Evolutionary conservation across 2,329 filamentous ascomycete species (phyloP).

Genomic region (Metarhizium guizhouense): DNA sequence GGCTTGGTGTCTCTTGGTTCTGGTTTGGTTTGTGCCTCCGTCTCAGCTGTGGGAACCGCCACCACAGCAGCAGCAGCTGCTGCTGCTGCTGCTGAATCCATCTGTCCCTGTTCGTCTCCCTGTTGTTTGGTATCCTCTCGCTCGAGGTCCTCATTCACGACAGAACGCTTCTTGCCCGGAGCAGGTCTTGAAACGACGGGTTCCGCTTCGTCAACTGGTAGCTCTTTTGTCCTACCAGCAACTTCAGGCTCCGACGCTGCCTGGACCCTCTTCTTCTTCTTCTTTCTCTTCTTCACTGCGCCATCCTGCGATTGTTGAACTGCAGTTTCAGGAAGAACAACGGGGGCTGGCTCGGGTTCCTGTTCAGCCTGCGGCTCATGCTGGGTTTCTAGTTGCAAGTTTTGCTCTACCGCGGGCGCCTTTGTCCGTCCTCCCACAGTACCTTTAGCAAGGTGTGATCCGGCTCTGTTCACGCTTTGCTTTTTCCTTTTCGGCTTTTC

Average conservation of each 20-base stretch:
- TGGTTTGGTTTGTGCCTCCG: not conserved
- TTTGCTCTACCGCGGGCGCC: conserved; percentile 35
- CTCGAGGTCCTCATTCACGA: conserved; percentile 22
- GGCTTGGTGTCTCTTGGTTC: conserved; percentile 1
- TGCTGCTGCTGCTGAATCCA: conserved; percentile 13
- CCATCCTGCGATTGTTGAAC: not conserved
- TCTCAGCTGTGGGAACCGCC: conserved; percentile 7
- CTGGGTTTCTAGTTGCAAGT: not conserved
- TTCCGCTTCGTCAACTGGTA: not conserved
- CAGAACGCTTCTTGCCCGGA: not conserved
- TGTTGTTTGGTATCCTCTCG: conserved; percentile 24
- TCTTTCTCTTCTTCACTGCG: conserved; percentile 7
- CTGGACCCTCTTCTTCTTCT: conserved; percentile 10
- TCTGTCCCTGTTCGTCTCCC: conserved; percentile 6
- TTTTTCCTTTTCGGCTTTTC: conserved; percentile 33
- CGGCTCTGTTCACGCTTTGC: conserved; percentile 26
- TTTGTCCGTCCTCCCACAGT: conserved; percentile 39
- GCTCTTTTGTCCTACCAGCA: not conserved
- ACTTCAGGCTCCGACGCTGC: not conserved
- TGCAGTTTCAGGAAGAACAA: not conserved
- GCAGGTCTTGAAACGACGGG: not conserved
- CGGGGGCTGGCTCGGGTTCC: not conserved
- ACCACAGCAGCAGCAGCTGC: conserved; percentile 15
- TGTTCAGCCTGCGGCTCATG: conserved; percentile 1
- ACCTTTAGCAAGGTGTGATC: conserved; percentile 40